Evolutionary conservation across 164 flowering plant genomes (phyloP).

Genomic region (Cinnamomum chago): DNA sequence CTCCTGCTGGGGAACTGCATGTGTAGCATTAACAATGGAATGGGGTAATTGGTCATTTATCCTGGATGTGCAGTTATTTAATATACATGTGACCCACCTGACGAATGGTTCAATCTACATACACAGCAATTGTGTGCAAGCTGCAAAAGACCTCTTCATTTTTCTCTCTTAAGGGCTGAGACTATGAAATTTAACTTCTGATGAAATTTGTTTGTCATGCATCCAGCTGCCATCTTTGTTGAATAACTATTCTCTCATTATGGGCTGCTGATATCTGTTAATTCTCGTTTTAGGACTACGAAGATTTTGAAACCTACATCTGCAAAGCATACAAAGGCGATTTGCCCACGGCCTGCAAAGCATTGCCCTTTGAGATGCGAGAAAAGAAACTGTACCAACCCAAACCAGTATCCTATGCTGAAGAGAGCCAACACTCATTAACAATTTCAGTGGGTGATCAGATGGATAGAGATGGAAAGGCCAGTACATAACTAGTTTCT

Average conservation of each 20-base stretch:
- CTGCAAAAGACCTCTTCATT: too few relatives aligned
- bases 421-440: not conserved
- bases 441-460: slow-evolving; percentile 18
- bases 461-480: slow-evolving; percentile 14
- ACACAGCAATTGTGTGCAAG: too few relatives aligned
- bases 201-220: too few relatives aligned
- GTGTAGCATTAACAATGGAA: too few relatives aligned
- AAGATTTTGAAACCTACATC: slow-evolving; percentile 45
- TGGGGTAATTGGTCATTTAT: too few relatives aligned
- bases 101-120: too few relatives aligned
- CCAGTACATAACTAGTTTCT: not conserved
- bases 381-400: slow-evolving; percentile 11
- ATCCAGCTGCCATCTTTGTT: too few relatives aligned
- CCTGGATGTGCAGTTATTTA: too few relatives aligned
- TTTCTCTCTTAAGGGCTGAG: too few relatives aligned
- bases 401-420: slow-evolving; percentile 24
- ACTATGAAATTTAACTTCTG: too few relatives aligned
- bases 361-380: slow-evolving; percentile 14
- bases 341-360: slow-evolving; percentile 45
- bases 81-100: too few relatives aligned
- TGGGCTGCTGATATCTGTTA: not conserved
- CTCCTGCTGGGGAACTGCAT: too few relatives aligned
- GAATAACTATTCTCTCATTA: not conserved
- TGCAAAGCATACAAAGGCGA: slow-evolving; percentile 81
- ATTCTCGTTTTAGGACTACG: slow-evolving; percentile 54